These are phyloP conservation scores for Beauveria brongniartii DNA, from an alignment of 2,329 filamentous ascomycete species.

Conservation along the genomic window DNA sequence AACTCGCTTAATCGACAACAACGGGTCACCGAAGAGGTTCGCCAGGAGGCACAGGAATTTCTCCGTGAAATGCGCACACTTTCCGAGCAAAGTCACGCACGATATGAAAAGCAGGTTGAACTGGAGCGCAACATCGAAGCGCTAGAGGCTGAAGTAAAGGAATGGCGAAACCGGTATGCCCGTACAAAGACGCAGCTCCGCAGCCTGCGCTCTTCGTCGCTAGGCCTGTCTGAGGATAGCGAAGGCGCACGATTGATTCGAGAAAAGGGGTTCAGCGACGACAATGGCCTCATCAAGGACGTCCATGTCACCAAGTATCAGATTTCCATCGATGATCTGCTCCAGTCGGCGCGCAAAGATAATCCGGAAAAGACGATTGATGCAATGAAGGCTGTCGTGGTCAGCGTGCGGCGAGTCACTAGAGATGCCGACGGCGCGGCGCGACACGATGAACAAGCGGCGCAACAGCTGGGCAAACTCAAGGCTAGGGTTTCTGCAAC, in stretches of 20 bases:
- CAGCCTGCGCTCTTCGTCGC: slow-evolving; percentile 70
- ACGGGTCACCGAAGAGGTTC: slow-evolving; percentile 77
- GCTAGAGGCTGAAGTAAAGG: slow-evolving; percentile 74
- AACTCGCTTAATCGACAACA: slow-evolving; percentile 64
- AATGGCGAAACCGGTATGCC: slow-evolving; percentile 87
- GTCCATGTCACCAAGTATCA: slow-evolving; percentile 93
- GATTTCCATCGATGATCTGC: slow-evolving; percentile 82
- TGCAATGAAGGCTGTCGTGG: slow-evolving; percentile 78
- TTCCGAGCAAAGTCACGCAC: slow-evolving; percentile 69
- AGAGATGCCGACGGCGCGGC: slow-evolving; percentile 63
- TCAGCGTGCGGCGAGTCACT: slow-evolving; percentile 75
- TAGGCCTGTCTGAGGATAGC: slow-evolving; percentile 60
- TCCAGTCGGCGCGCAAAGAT: slow-evolving; percentile 67
- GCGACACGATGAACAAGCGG: slow-evolving; percentile 43
- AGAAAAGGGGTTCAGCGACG: slow-evolving; percentile 59
- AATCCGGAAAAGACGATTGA: slow-evolving; percentile 69
- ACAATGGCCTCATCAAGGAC: slow-evolving; percentile 76
- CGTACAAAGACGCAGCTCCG: slow-evolving; percentile 81
- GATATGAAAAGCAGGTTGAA: slow-evolving; percentile 74
- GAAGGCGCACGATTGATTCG: slow-evolving; percentile 61
- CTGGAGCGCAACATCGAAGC: slow-evolving; percentile 66
- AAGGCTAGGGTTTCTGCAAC: slow-evolving; percentile 82
- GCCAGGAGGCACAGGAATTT: slow-evolving; percentile 73
- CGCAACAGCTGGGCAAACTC: slow-evolving; percentile 57
- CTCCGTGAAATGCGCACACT: slow-evolving; percentile 82